phyloP scores from a whole-genome alignment of 768 basidiomycete genomes.

The Podaxis carcinomalis region DNA sequence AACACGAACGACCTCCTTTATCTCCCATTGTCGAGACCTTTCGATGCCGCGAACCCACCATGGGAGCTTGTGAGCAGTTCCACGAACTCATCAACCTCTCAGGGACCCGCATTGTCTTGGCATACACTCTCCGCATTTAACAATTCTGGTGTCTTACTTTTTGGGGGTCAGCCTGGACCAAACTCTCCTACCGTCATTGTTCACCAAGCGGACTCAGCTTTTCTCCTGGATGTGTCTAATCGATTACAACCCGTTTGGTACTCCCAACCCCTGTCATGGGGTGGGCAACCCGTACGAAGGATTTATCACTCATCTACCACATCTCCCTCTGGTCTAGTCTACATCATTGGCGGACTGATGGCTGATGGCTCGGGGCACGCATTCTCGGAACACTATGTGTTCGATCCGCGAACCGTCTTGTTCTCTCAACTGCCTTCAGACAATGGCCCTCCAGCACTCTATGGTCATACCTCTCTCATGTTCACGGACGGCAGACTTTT shows the following conservation, averaged over 20 bases:
- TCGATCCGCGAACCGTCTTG: conserved; percentile 41
- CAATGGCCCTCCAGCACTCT: conserved; percentile 61
- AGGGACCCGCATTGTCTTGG: conserved; percentile 71
- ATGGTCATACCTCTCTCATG: conserved; percentile 70
- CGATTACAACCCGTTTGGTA: conserved; percentile 39
- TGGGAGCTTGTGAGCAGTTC: conserved; percentile 58
- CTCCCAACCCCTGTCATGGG: conserved; percentile 49
- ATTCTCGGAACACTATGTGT: conserved; percentile 63
- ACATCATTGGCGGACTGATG: conserved; percentile 75
- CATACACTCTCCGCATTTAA: conserved; percentile 72
- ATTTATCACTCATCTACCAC: conserved; percentile 69
- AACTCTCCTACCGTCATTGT: conserved; percentile 49
- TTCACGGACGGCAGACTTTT: conserved; percentile 65
- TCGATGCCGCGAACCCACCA: conserved; percentile 58
- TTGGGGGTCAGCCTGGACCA: conserved; percentile 73
- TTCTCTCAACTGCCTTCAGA: conserved; percentile 55
- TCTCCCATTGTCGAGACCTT: conserved; percentile 60
- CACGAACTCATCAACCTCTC: conserved; percentile 36
- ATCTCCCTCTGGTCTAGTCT: conserved; percentile 45
- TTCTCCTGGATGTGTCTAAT: conserved; percentile 43
- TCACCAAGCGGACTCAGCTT: conserved; percentile 58
- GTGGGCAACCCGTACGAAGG: conserved; percentile 64
- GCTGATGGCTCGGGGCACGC: conserved; percentile 71
- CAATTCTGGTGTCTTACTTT: conserved; percentile 49
- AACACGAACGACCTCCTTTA: conserved; percentile 66